A percentile compares a stretch with the other conserved stretches of the same genome.
These are phyloP conservation scores for Didymella exigua DNA, from an alignment of 2,329 filamentous ascomycete genomes.

Conservation along the genomic window DNA sequence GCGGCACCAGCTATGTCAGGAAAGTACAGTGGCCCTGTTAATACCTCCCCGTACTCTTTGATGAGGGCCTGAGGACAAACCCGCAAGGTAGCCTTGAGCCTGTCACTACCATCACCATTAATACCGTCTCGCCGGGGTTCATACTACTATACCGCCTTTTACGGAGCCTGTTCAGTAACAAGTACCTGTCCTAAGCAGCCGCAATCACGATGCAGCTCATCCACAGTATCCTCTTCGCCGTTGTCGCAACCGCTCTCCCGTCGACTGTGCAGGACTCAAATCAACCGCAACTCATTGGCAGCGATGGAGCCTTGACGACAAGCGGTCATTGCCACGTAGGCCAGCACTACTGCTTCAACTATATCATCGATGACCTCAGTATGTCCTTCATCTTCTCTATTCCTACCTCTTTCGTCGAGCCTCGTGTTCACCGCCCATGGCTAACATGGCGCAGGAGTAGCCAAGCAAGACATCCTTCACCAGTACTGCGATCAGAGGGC, in stretches of 20 bases:
- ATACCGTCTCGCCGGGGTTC: background rate
- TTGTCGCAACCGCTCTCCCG: conserved; percentile 9
- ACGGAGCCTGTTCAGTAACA: background rate
- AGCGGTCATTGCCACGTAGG: conserved; percentile 13
- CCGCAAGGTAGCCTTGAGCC: background rate
- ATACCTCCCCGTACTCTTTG: background rate
- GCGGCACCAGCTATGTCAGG: conserved; percentile 2
- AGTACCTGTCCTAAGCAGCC: background rate
- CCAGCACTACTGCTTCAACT: conserved; percentile 20
- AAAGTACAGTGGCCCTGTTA: background rate
- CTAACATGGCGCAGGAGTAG: conserved; percentile 6
- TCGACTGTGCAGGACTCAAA: background rate
- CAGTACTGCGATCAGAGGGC: conserved; percentile 26
- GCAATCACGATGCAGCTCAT: conserved; percentile 3
- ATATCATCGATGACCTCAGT: conserved; percentile 20
- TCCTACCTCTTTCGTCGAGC: background rate
- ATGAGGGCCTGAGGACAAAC: background rate
- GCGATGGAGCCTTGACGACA: background rate
- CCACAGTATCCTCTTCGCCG: conserved; percentile 1
- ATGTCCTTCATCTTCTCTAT: background rate
- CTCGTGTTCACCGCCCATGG: background rate
- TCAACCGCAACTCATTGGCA: background rate
- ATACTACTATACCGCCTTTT: background rate
- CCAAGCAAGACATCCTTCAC: conserved; percentile 23
- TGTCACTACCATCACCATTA: background rate